Base-by-base conservation (phyloP, 139 green algal genomes). In the Chlorella ohadii region DNA sequence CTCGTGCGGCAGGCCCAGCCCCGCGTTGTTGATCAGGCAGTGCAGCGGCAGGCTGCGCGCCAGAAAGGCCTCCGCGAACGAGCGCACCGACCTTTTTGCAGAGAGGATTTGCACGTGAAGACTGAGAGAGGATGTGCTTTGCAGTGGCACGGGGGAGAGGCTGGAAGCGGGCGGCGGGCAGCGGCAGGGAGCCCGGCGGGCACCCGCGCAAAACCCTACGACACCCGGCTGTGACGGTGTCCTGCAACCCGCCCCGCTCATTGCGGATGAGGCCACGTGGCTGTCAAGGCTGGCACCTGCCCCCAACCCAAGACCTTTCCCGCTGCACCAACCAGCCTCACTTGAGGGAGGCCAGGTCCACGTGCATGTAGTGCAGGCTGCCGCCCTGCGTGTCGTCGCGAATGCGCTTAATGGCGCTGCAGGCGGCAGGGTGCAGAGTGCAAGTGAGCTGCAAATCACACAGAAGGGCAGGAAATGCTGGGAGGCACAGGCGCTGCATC, bases 21-120 rank as follows among this genome's bases (percentile, higher is more conserved):
- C 76, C 16, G 76, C 76, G 25, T 82, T 82, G 76, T 39, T 61
- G 57, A 82, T 28, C 34, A 82, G 76, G 76, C 76, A 71, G 57
- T 82, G 76, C 76, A 82, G 76, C 17, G 76, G 59, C 57, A 71
- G 76, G 12, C 41, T 22, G 4, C 2, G 27, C 23, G 28, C 36
- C 36, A 44, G 56, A 36, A 72, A 70, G 4, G 34, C 57, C 3
- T 57, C 76, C 25, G 76, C 57, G 41, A 72, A 82, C 11, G 34
- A 27, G 23, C 59, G 56, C 76, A 82, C 76, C 7, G 76, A 82
- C 57, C 76, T 82, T 34, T 27, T 12, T 34, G 1, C 34, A 4
- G 25, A 0, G 34, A 22, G 2, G 7, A 15, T 11, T 16, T 28
- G 33, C 11, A 47, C 11, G 44, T 55, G 44, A 55, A 11, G 44